phyloP scores from a whole-genome alignment of 1,139 yeast genomes.

The Yamadazyma blattariae region DNA sequence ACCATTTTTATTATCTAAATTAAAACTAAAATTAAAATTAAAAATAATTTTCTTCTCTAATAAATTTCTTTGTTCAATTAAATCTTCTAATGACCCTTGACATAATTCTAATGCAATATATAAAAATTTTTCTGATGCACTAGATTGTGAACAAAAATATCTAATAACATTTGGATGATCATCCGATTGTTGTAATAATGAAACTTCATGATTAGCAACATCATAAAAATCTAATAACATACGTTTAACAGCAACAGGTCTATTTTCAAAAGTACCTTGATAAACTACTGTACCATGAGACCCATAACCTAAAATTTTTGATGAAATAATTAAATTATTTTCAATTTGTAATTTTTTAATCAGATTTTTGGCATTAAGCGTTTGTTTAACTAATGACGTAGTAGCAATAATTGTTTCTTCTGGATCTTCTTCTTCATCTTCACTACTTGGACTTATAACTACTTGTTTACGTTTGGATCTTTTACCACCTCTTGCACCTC shows the following conservation, averaged over 20 bases:
- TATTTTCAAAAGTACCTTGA: constrained; percentile 82
- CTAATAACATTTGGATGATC: constrained; percentile 95
- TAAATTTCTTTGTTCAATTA: constrained; percentile 54
- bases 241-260: constrained; percentile 95
- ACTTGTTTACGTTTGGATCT: constrained; percentile 30
- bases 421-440: constrained; percentile 13
- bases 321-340: constrained; percentile 63
- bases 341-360: constrained; percentile 40
- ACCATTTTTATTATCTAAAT: background rate
- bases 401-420: constrained; percentile 21
- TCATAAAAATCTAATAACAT: constrained; percentile 93
- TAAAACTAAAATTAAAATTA: constrained; percentile 6
- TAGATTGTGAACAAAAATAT: constrained; percentile 87
- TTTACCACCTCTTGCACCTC: constrained; percentile 86
- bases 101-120: constrained; percentile 94
- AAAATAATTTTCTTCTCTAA: constrained; percentile 29
- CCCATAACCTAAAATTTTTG: constrained; percentile 84
- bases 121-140: constrained; percentile 67
- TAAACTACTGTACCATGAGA: constrained; percentile 96
- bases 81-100: constrained; percentile 83
- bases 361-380: constrained; percentile 13
- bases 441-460: constrained; percentile 4
- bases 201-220: constrained; percentile 92
- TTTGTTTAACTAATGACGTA: constrained; percentile 26
- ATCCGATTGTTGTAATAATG: constrained; percentile 86